Evolutionary conservation across 2,329 filamentous ascomycete genomes (phyloP), one percentile per base, ranked within the genome.

Genomic region (Penicillium occitanis): DNA sequence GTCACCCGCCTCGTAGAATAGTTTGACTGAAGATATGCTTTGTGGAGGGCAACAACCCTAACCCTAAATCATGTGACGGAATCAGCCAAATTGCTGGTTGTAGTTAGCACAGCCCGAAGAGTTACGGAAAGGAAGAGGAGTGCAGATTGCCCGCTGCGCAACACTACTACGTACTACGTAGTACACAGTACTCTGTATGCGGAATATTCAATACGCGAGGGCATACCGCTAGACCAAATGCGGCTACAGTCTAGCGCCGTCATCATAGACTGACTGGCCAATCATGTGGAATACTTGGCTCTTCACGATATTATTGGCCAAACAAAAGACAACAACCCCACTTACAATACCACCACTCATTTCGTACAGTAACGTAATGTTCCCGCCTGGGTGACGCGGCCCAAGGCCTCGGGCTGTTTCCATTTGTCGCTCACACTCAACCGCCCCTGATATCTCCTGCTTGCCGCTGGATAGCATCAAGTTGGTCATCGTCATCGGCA

Each of bases 1-100:
- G 55, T 74, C 66, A 60, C 70, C 63, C 1, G 66, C 68, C 19
- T 63, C 71, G 53, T 74, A 74, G 69, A 73, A 72, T 10, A 75
- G 65, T 63, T 68, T 19, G 5, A 14, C 13, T 13, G 35, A 5
- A 37, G 8, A 14, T 5, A 14, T 37, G 35, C 35, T 13, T n/a
- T n/a, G 40, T 17, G 40, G n/a, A 46, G 4, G 11, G 42, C 1
- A 4, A 14, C 42, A 46, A 22, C 44, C 44, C 44, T 48, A 48
- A 48, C 44, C 19, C 19, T 48, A 5, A 4, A 5, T 25, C 44
- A 48, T 22, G 44, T 48, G 44, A 46, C n/a, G 33, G 10, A 35
- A 13, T 11, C 33, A 13, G 33, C 33, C 33, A 35, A 35, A 35
- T 35, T 2, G 30, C 30, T 33, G 30, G 1, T 8, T 33, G 30